Conservation (phyloP, 129 eudicot species). For the Arctium lappa region DNA sequence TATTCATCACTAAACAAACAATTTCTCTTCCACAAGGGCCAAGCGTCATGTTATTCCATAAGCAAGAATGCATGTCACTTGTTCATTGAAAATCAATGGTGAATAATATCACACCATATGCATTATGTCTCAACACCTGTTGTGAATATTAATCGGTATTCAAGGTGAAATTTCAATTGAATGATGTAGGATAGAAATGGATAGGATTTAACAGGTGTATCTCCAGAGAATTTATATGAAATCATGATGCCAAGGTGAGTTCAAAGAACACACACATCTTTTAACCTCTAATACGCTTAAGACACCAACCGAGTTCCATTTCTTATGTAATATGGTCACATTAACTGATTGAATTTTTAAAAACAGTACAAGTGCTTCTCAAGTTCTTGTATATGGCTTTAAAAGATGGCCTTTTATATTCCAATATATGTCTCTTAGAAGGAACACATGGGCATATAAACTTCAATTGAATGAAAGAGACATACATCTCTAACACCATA, state of each 20-base stretch:
- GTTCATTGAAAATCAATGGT: too few relatives aligned
- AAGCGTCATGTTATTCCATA: too few relatives aligned
- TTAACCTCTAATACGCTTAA: not conserved
- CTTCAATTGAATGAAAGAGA: not conserved
- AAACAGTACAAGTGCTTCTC: not conserved
- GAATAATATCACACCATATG: too few relatives aligned
- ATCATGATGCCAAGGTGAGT: too few relatives aligned
- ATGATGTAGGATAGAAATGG: too few relatives aligned
- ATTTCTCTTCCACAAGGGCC: not conserved
- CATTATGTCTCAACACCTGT: too few relatives aligned
- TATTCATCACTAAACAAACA: not conserved
- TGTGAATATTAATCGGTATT: too few relatives aligned
- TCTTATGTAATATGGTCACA: not conserved
- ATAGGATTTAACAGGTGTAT: too few relatives aligned
- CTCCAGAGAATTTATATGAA: too few relatives aligned
- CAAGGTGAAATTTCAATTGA: too few relatives aligned
- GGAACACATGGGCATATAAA: not conserved
- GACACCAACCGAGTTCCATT: not conserved
- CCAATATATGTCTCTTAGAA: not conserved
- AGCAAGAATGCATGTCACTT: too few relatives aligned
- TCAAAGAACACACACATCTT: not conserved
- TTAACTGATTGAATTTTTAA: not conserved
- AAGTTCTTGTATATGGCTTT: not conserved
- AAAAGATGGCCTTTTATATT: not conserved
- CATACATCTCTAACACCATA: not conserved